These are phyloP conservation scores for Schizophyllum amplum DNA, from an alignment of 1,284 basidiomycete genomes.

Conservation along the genomic window DNA sequence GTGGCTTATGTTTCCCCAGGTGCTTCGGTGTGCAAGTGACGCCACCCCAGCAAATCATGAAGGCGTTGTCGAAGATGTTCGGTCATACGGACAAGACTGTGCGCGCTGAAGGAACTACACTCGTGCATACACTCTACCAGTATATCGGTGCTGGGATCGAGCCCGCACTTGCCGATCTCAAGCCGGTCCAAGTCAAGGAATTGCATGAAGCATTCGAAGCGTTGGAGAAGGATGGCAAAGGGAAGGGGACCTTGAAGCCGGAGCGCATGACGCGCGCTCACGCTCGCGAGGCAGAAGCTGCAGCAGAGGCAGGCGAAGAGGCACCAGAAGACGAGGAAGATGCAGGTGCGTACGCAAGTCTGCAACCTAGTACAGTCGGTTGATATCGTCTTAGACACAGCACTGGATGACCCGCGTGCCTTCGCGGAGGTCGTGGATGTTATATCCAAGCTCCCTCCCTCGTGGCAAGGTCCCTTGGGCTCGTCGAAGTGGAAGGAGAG, in stretches of 20 bases:
- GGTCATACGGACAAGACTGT: slow-evolving; percentile 95
- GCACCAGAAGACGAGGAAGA: slow-evolving; percentile 19
- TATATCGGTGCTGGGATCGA: slow-evolving; percentile 87
- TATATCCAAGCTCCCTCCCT: slow-evolving; percentile 65
- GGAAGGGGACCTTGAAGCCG: slow-evolving; percentile 75
- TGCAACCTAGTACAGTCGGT: background rate
- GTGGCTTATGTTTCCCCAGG: slow-evolving; percentile 30
- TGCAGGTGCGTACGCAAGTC: slow-evolving; percentile 23
- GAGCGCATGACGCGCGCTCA: slow-evolving; percentile 75
- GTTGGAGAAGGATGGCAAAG: slow-evolving; percentile 78
- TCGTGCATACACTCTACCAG: slow-evolving; percentile 78
- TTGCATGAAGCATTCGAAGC: slow-evolving; percentile 85
- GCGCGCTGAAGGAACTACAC: slow-evolving; percentile 81
- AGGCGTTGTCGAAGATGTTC: slow-evolving; percentile 89
- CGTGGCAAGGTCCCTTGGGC: slow-evolving; percentile 65
- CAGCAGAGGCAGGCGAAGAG: slow-evolving; percentile 33
- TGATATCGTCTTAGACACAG: slow-evolving; percentile 18
- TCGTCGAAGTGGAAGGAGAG: slow-evolving; percentile 99
- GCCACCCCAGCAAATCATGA: slow-evolving; percentile 76
- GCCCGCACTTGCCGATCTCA: slow-evolving; percentile 85
- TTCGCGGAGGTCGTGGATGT: slow-evolving; percentile 84
- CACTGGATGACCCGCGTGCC: slow-evolving; percentile 67
- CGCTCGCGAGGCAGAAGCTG: slow-evolving; percentile 45
- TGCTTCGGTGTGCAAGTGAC: slow-evolving; percentile 77
- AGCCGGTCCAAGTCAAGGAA: slow-evolving; percentile 98